Evolutionary conservation across 2,329 filamentous ascomycete species (phyloP).

Genomic region (Pezicula neosporulosa): DNA sequence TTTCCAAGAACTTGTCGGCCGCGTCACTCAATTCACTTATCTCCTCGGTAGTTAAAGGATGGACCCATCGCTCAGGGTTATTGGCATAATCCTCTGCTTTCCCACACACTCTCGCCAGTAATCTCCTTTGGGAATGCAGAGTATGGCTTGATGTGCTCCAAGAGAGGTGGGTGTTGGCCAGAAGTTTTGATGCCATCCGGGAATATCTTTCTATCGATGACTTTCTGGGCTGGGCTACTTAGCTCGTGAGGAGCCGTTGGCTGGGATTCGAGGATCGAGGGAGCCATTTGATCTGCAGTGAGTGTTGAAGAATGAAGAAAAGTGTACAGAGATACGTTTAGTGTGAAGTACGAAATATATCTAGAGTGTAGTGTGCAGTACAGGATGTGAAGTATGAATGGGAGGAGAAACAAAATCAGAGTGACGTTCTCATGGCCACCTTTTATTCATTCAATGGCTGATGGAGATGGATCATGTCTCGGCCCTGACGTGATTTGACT

Average conservation of each 20-base stretch:
- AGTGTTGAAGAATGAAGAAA: too few species aligned
- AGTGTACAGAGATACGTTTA: background rate
- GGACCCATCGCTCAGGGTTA: slow-evolving; percentile 56
- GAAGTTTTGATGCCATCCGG: slow-evolving; percentile 41
- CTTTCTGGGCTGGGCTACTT: slow-evolving; percentile 5
- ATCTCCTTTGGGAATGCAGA: slow-evolving; percentile 68
- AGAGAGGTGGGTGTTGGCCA: slow-evolving; percentile 70
- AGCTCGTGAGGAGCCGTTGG: slow-evolving; percentile 6
- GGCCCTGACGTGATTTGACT: too few species aligned
- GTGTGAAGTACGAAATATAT: background rate
- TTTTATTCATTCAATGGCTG: too few species aligned
- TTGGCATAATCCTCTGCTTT: slow-evolving; percentile 35
- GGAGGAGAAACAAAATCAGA: too few species aligned
- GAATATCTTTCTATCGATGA: slow-evolving; percentile 19
- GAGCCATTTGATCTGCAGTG: slow-evolving; percentile 4
- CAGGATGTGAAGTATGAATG: background rate
- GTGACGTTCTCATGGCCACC: too few species aligned
- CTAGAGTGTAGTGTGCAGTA: background rate
- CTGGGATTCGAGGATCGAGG: slow-evolving; percentile 8
- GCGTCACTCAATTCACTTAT: slow-evolving; percentile 62
- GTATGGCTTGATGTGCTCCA: slow-evolving; percentile 63
- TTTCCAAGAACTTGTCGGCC: slow-evolving; percentile 66
- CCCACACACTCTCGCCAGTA: slow-evolving; percentile 72
- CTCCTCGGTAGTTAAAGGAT: slow-evolving; percentile 64
- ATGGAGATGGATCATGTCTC: too few species aligned